Evolutionary conservation across 2,329 filamentous ascomycete genomes (phyloP), one percentile per base, ranked within the genome.

Genomic region (Aspergillus ustus): DNA sequence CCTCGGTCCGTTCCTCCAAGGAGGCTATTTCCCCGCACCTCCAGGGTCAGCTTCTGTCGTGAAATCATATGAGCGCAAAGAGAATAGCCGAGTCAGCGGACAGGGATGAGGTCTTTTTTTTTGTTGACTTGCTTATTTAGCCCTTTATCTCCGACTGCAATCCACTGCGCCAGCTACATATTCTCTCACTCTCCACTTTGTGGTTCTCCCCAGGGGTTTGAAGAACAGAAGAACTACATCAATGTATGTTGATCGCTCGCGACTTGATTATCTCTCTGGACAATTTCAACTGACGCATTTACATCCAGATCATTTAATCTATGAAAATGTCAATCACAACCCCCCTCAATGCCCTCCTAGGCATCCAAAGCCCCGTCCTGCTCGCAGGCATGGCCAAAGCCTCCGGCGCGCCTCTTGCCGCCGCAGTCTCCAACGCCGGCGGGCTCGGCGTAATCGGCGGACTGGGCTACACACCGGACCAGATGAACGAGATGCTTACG

Each of bases 341-440:
- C 11, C 91, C 92, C 2, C 85, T 96, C 43, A 93, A 90, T 66
- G 83, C 83, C 58, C 88, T 97, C 55, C 85, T 97, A 56, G 86
- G 87, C 25, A 97, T 97, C 78, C 83, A 89, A 68, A 93, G 97
- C 80, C 94, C 94, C 45, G 89, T 98, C 76, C 82, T 97, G 68
- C 91, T 97, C 20, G 94, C 94, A 37, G 94, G 94, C 71, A 98
- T 98, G 94, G 93, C 94, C 2, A 87, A 91, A 64, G 91, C 91
- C 9, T 93, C 91, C 0, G 89, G 90, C 62, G 91, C 90, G 0
- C 84, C 83, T 19, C 88, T 96, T 51, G 92, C 92, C 7, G 92
- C 92, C 3, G 92, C 92, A 6, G 92, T 96, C 43, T 95, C 91
- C 73, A 96, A 96, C 74, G 91, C 92, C 1, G 93, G 93, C 65